These are phyloP conservation scores for Rhodotorula glutinis DNA, from an alignment of 1,284 basidiomycete genomes.

Conservation along the genomic window DNA sequence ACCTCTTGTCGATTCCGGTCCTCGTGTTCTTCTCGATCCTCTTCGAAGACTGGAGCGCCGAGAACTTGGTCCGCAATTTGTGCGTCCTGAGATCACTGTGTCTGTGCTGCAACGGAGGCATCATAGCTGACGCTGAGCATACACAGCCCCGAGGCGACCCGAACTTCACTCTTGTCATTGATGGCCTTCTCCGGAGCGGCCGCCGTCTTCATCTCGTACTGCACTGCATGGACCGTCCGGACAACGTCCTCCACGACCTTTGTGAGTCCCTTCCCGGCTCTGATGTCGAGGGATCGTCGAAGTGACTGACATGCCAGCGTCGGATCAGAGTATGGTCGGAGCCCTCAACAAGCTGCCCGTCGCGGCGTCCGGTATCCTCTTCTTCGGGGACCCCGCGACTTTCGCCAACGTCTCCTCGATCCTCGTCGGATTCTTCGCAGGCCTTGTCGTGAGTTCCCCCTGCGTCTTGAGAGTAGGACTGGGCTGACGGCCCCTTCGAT, in stretches of 20 bases:
- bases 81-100: no score
- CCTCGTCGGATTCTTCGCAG: conserved; percentile 84
- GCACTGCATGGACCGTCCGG: conserved; percentile 97
- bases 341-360: conserved; percentile 98
- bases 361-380: conserved; percentile 80
- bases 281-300: no score
- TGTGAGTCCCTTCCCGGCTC: conserved; percentile 44
- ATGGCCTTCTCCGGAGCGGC: conserved; percentile 95
- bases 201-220: conserved; percentile 96
- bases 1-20: conserved; percentile 85
- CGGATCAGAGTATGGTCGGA: conserved; percentile 79
- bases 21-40: conserved; percentile 77
- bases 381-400: conserved; percentile 75
- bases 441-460: conserved; percentile 47
- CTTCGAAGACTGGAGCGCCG: conserved; percentile 84
- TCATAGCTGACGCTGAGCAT: background rate
- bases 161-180: conserved; percentile 74
- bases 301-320: background rate
- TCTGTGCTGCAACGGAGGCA: no score
- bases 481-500: background rate
- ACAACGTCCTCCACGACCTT: conserved; percentile 97
- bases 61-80: conserved; percentile 82
- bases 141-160: conserved; percentile 73
- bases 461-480: no score
- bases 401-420: conserved; percentile 85